These are phyloP conservation scores for Rhizopogon vulgaris DNA, from an alignment of 768 basidiomycete genomes.

Conservation along the genomic window DNA sequence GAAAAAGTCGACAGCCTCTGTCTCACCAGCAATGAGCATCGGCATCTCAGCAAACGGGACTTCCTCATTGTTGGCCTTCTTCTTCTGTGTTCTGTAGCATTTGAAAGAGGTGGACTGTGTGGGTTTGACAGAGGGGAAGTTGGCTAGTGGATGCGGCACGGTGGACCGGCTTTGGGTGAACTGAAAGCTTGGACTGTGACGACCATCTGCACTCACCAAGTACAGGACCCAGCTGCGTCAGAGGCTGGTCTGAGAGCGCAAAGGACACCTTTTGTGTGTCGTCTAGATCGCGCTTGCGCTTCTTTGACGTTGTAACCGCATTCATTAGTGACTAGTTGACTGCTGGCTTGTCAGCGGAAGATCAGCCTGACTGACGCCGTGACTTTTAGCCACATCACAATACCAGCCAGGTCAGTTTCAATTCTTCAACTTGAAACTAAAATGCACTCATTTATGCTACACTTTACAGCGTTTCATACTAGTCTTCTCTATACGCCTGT, in stretches of 20 bases:
- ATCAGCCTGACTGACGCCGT: conserved; percentile 2
- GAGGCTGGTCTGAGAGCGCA: conserved; percentile 28
- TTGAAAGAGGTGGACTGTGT: conserved; percentile 54
- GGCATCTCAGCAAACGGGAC: conserved; percentile 25
- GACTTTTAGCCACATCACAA: conserved; percentile 12
- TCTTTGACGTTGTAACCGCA: conserved; percentile 29
- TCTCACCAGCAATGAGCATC: conserved; percentile 70
- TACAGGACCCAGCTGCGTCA: conserved; percentile 40
- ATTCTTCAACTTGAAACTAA: background rate
- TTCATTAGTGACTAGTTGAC: conserved; percentile 15
- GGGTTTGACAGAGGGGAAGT: conserved; percentile 61
- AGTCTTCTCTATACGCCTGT: conserved; percentile 4
- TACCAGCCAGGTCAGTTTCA: conserved; percentile 3
- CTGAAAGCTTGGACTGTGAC: conserved; percentile 12
- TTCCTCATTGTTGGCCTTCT: conserved; percentile 17
- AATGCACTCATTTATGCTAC: background rate
- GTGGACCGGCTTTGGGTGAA: conserved; percentile 4
- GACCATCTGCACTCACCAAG: conserved; percentile 39
- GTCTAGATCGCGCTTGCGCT: conserved; percentile 42
- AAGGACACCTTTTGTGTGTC: conserved; percentile 31
- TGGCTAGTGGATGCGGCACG: conserved; percentile 32
- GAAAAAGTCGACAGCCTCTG: conserved; percentile 76
- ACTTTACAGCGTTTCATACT: conserved; percentile 8
- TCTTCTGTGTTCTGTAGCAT: conserved; percentile 46
- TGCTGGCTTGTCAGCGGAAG: conserved; percentile 1